Evolutionary conservation across 2,329 filamentous ascomycete species (phyloP), one percentile per base, ranked within the genome.

Genomic region (Plenodomus lindquistii): DNA sequence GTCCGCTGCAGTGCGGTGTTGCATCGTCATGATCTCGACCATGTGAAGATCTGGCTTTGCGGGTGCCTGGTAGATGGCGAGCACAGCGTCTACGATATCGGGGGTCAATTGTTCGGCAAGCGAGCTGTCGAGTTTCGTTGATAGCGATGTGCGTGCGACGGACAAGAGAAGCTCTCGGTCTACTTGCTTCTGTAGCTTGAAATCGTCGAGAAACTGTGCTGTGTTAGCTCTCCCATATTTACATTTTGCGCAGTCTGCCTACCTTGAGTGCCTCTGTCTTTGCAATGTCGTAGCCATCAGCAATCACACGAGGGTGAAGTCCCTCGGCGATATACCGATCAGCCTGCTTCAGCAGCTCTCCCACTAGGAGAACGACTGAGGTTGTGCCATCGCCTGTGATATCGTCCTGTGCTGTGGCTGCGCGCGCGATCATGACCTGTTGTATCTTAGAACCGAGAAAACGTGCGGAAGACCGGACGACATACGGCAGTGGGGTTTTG

Each of bases 21-120:
- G 94, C 93, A 99, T 97, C 74, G 96, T 97, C 94, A 99, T 99
- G 66, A 99, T 97, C 77, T 99, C 94, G 60, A 99, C 83, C 94
- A 99, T 99, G 80, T 97, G 93, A 68, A 99, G 77, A 76, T 99
- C 94, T 47, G 95, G 95, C 79, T 97, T 97, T 55, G 85, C 85
- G 20, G 90, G 90, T 16, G 89, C 80, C 73, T 91, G 83, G 79
- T 97, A 92, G 73, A 99, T 99, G 57, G 94, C 85, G 48, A 99
- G 85, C 40, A 99, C 94, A 50, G 94, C 89, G 72, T 99, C 94
- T 67, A 97, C 94, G 67, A 99, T 96, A 65, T 91, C 89, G 48
- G 94, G 91, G 0, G 92, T 97, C 54, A 99, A 85, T 72, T 92
- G 89, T 71, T 92, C 86, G 41, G 94, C 94, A 51, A 99, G 85